Base-by-base conservation (phyloP, 2,329 filamentous ascomycete genomes). In the Colletotrichum endophyticum region DNA sequence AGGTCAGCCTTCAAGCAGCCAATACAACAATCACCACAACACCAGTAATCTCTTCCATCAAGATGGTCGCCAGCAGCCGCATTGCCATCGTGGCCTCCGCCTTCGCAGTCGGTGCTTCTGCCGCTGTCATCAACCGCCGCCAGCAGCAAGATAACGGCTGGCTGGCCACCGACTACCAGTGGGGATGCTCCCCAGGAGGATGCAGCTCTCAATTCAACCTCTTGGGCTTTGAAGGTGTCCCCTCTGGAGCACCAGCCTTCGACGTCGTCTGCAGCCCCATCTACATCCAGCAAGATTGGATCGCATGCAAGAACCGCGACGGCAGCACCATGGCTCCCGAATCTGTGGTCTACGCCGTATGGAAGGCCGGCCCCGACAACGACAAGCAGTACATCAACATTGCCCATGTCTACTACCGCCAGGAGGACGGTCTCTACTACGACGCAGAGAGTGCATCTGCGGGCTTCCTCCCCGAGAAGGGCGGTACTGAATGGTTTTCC, bases 131-230 rank as follows among this genome's bases (percentile, higher is more conserved):
- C 11, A 15, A 27, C 16, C 57, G 57, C 27, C n/a, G 73, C 53
- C 25, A 34, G 16, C 49, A 28, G 28, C 69, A 73, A 27, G 12
- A 22, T 13, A 34, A 64, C 28, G 27, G 25, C 12, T 77, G 75
- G 75, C 6, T 4, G 8, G 72, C 66, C 22, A 27, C 62, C 22
- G 56, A 75, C 61, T 77, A 77, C 61, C 39, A 49, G 4, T 75
- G 66, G 75, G 79, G 78, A 49, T 82, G 81, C 77, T 79, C 79
- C 3, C 79, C 80, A 1, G 80, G 80, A 22, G 78, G 79, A 36
- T 83, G 82, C 79, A 75, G 69, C 56, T 71, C 79, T 1, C 56
- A 28, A 13, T 83, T 81, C 75, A 79, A 79, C 66, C 72, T 83
- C 57, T 72, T 61, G 57, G 80, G 79, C 12, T 61, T 75, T 0